A percentile compares a stretch with the other conserved stretches of the same genome.
Conservation (phyloP, 1,284 basidiomycete species). For the Sporisorium exsertum region DNA sequence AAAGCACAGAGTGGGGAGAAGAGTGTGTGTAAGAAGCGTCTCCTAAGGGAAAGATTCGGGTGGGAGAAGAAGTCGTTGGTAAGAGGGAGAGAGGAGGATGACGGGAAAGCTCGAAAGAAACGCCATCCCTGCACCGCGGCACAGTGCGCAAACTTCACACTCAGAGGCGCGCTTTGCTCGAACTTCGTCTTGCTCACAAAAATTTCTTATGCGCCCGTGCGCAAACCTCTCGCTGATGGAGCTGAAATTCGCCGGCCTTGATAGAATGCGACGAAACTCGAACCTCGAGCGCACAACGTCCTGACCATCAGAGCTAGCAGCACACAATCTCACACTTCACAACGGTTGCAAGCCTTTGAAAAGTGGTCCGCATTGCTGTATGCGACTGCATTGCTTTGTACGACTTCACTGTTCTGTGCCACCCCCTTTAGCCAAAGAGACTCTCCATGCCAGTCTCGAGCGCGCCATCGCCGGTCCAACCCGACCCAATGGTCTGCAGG, state of each 20-base stretch:
- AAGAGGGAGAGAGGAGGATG: background rate
- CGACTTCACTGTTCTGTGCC: background rate
- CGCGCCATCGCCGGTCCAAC: slow-evolving; percentile 47
- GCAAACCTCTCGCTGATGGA: background rate
- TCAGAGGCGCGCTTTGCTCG: background rate
- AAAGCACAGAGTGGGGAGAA: background rate
- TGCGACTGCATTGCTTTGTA: background rate
- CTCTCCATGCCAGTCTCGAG: slow-evolving; percentile 51
- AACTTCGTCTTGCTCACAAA: background rate
- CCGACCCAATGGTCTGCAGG: slow-evolving; percentile 46
- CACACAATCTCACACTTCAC: too few species aligned
- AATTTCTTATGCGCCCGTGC: background rate
- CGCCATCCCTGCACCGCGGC: background rate
- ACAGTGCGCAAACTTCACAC: background rate
- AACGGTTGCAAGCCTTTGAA: too few species aligned
- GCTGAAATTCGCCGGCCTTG: slow-evolving; percentile 6
- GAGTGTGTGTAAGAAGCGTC: background rate
- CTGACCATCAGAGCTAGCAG: too few species aligned
- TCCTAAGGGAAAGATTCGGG: background rate
- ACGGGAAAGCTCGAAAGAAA: too few species aligned
- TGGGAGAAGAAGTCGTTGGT: background rate
- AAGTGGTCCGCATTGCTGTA: too few species aligned
- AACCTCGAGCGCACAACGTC: background rate
- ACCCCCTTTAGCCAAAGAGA: slow-evolving; percentile 26
- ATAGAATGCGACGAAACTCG: background rate